These are phyloP conservation scores for Gonapodya prolifera DNA, from an alignment of 192 early-diverging fungal genomes.

Conservation along the genomic window DNA sequence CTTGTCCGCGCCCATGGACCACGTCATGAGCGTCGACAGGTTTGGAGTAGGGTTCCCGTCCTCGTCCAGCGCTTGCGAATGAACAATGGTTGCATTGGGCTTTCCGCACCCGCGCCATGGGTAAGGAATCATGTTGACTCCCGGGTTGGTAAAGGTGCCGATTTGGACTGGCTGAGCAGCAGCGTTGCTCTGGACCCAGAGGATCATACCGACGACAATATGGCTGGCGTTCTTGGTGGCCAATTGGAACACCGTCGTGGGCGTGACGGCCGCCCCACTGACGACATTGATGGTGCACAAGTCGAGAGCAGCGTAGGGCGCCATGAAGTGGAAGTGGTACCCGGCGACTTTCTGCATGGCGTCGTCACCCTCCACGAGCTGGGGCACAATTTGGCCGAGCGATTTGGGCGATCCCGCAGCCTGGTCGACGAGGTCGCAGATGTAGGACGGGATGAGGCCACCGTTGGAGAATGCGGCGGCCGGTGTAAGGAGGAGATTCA, in stretches of 20 bases:
- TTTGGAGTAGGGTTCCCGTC: background rate
- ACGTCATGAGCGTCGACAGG: background rate
- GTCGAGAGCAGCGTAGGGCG: background rate
- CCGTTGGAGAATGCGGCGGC: slow-evolving; percentile 16
- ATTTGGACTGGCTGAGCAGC: slow-evolving; percentile 8
- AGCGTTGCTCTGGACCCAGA: slow-evolving; percentile 16
- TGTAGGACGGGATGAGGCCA: slow-evolving; percentile 13
- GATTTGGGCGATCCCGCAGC: slow-evolving; percentile 12
- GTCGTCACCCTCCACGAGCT: slow-evolving; percentile 7
- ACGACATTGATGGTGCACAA: slow-evolving; percentile 13
- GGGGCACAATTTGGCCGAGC: slow-evolving; percentile 13
- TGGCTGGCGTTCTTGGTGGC: background rate
- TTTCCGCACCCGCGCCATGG: slow-evolving; percentile 13
- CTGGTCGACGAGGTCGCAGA: slow-evolving; percentile 14
- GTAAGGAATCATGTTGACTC: slow-evolving; percentile 15
- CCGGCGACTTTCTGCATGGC: background rate
- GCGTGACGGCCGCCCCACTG: background rate
- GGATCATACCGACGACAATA: slow-evolving; percentile 13
- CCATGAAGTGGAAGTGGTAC: background rate
- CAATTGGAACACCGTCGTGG: background rate
- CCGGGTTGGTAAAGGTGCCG: slow-evolving; percentile 9
- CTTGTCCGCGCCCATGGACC: background rate
- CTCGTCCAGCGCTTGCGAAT: slow-evolving; percentile 8
- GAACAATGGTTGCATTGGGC: slow-evolving; percentile 11
- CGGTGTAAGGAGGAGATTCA: too few relatives aligned